A percentile compares a stretch with the other conserved stretches of the same genome.
phyloP scores from a whole-genome alignment of 2,329 filamentous ascomycete genomes.

The Penicillium concentricum region DNA sequence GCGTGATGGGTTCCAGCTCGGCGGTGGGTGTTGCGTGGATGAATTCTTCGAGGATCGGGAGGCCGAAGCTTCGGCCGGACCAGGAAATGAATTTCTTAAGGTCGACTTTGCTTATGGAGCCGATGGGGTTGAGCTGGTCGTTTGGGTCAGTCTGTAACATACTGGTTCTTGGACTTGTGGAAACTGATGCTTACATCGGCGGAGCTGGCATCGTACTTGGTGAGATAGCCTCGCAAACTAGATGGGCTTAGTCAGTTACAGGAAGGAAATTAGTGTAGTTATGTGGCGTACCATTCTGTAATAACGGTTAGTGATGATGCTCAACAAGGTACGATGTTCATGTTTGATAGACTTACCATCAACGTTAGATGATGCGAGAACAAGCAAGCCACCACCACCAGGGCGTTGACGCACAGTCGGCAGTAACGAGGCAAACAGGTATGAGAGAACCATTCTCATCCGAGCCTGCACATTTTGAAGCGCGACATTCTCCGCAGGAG shows the following conservation, averaged over 20 bases:
- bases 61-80: constrained; percentile 56
- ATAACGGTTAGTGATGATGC: not conserved
- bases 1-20: constrained; percentile 65
- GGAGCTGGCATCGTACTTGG: constrained; percentile 66
- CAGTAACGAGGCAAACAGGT: constrained; percentile 63
- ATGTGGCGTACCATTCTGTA: constrained; percentile 28
- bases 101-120: constrained; percentile 63
- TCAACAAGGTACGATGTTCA: too few species aligned
- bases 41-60: constrained; percentile 67
- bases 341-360: constrained; percentile 35
- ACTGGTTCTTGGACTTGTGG: not conserved
- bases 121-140: constrained; percentile 36
- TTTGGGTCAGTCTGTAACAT: not conserved
- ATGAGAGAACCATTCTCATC: constrained; percentile 64
- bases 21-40: constrained; percentile 62
- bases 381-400: constrained; percentile 60
- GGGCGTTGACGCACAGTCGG: constrained; percentile 58
- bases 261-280: not conserved
- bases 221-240: constrained; percentile 54
- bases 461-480: constrained; percentile 69
- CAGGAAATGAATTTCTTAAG: constrained; percentile 71
- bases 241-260: constrained; percentile 25
- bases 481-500: constrained; percentile 60
- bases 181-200: constrained; percentile 40
- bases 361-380: constrained; percentile 68